Evolutionary conservation across 192 early-diverging fungal species (phyloP), one percentile per base, ranked within the genome.

Genomic region (Podila verticillata): DNA sequence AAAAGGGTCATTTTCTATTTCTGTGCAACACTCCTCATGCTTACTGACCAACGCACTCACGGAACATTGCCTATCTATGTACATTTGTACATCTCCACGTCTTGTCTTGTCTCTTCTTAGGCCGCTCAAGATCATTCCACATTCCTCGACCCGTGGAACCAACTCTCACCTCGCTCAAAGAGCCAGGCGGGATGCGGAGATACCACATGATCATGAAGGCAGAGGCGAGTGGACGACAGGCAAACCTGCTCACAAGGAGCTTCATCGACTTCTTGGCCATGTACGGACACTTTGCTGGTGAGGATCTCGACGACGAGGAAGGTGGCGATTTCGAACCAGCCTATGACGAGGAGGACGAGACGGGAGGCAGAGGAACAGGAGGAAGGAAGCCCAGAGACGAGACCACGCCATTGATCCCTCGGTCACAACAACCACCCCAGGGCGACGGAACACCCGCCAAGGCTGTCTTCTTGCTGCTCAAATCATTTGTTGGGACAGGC

Each of bases 211-310:
- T 88, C 8, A 85, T 90, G 62, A 89, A 95, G 57, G 94, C 94
- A 20, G 78, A 84, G 28, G 81, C 84, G 22, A 84, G 86, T 67
- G 95, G 94, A 49, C 87, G 88, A 28, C 74, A 73, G 19, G 93
- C 93, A 0, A 92, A 93, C 61, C 88, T 90, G 29, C 80, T 96
- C 70, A 97, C 97, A 7, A 74, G 89, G 15, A 97, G 93, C 81
- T 99, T 97, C 88, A 88, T 97, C 31, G 97, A 98, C 78, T 97
- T 97, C 75, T 87, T 98, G 65, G 92, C 91, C 30, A 85, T 98
- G 70, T 97, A 94, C 67, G 96, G 95, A 54, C 96, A 95, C 74
- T 98, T 96, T 87, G 97, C 94, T 36, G 97, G 96, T 48, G 97
- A 96, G 77, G 95, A 95, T 66, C 90, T 92, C 62, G 94, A 93